Evolutionary conservation across 257 asterid species (phyloP).

Genomic region (Nicotiana noctiflora): DNA sequence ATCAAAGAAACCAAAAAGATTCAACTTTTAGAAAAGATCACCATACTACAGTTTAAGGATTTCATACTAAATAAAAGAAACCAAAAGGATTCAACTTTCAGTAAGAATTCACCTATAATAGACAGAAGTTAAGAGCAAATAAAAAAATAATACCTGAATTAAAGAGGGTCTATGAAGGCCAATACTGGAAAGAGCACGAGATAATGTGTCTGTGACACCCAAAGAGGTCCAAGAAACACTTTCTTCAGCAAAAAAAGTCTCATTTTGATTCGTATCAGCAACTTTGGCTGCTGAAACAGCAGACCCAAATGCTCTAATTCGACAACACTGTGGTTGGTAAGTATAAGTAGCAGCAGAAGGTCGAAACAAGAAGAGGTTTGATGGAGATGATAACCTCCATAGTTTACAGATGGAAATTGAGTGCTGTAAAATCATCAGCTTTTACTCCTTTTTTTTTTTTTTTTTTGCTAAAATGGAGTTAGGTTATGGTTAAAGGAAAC

Average conservation of each 20-base stretch:
- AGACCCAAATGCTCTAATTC: conserved; percentile 38
- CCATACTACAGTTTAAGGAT: neutral
- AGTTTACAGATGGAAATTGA: conserved; percentile 3
- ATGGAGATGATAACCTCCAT: conserved; percentile 4
- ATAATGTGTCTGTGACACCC: conserved; percentile 62
- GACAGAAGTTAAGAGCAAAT: neutral
- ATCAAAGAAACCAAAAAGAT: too few species aligned
- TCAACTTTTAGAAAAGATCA: too few species aligned
- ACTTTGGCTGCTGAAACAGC: conserved; percentile 24
- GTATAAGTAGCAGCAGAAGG: conserved; percentile 14
- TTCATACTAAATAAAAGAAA: neutral
- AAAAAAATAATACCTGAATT: conserved; percentile 54
- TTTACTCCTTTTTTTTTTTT: neutral
- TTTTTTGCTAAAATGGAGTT: neutral
- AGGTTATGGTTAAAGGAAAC: neutral
- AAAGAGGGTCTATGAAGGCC: conserved; percentile 79
- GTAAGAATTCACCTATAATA: neutral
- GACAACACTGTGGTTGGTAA: neutral
- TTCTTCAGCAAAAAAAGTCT: conserved; percentile 74
- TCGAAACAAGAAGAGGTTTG: conserved; percentile 15
- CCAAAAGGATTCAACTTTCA: neutral
- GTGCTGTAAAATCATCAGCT: conserved; percentile 9
- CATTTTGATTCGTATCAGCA: conserved; percentile 26
- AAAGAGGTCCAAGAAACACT: conserved; percentile 74
- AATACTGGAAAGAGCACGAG: conserved; percentile 48